A percentile compares a stretch with the other conserved stretches of the same genome.
Conservation (phyloP, 805 yeast species). For the Starmera pachycereana region DNA sequence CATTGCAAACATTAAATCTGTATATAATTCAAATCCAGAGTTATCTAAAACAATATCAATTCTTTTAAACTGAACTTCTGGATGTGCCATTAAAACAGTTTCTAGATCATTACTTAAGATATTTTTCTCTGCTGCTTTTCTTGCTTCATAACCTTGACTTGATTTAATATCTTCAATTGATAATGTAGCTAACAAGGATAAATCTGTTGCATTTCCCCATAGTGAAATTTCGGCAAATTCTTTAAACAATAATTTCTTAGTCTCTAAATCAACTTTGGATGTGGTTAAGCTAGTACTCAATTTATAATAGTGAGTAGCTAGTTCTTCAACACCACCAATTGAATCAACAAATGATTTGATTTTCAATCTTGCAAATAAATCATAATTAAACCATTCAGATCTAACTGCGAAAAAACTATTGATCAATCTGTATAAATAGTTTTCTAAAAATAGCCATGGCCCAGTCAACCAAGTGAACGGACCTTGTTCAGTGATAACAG, state of each 20-base stretch:
- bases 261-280: constrained; percentile 25
- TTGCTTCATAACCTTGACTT: constrained; percentile 81
- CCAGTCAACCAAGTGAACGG: constrained; percentile 64
- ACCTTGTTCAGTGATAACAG: constrained; percentile 25
- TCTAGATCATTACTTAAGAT: constrained; percentile 69
- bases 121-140: constrained; percentile 72
- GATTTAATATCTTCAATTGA: constrained; percentile 82
- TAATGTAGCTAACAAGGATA: constrained; percentile 83
- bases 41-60: constrained; percentile 85
- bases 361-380: constrained; percentile 65
- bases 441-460: constrained; percentile 87
- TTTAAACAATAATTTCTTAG: constrained; percentile 49
- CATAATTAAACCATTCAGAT: constrained; percentile 41
- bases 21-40: constrained; percentile 89
- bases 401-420: constrained; percentile 32
- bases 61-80: constrained; percentile 21
- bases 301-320: constrained; percentile 54
- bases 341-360: constrained; percentile 68
- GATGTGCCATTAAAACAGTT: constrained; percentile 29
- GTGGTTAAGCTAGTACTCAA: constrained; percentile 22
- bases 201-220: constrained; percentile 98
- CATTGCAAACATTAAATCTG: constrained; percentile 62
- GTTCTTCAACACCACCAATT: constrained; percentile 65
- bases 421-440: constrained; percentile 67
- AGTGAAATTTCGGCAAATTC: constrained; percentile 83